phyloP scores from a whole-genome alignment of 345 rosid species.

The Eutrema yunnanense region DNA sequence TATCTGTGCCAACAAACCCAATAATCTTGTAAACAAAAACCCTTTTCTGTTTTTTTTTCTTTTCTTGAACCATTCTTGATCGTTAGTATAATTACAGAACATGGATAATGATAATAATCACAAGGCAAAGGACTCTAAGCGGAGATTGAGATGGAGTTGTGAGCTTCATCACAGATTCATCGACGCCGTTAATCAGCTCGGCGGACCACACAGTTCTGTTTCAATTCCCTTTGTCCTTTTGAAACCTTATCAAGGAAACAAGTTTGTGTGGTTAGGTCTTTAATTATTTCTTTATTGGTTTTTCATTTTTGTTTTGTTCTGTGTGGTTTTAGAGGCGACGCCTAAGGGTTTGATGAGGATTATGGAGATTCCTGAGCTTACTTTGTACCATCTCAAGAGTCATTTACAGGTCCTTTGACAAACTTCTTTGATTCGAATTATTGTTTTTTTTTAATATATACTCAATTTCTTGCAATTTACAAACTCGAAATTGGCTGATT shows the following conservation, averaged over 20 bases:
- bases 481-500: neutral
- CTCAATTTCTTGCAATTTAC: neutral
- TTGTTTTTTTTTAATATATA: neutral
- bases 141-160: neutral
- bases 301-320: neutral
- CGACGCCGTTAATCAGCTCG: neutral
- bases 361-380: slow-evolving; percentile 79
- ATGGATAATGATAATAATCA: neutral
- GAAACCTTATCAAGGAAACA: neutral
- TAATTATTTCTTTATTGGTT: neutral
- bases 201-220: neutral
- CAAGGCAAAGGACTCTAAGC: neutral
- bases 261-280: neutral
- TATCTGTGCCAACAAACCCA: neutral
- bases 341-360: slow-evolving; percentile 48
- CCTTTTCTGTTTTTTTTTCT: neutral
- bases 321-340: neutral
- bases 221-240: neutral
- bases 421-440: neutral
- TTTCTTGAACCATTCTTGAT: neutral
- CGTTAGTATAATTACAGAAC: neutral
- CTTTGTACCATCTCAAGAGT: slow-evolving; percentile 20
- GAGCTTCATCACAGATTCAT: slow-evolving; percentile 2
- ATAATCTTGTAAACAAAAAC: neutral
- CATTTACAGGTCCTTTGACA: neutral